These are phyloP conservation scores for Podaxis pistillaris DNA, from an alignment of 768 basidiomycete genomes.

Conservation along the genomic window DNA sequence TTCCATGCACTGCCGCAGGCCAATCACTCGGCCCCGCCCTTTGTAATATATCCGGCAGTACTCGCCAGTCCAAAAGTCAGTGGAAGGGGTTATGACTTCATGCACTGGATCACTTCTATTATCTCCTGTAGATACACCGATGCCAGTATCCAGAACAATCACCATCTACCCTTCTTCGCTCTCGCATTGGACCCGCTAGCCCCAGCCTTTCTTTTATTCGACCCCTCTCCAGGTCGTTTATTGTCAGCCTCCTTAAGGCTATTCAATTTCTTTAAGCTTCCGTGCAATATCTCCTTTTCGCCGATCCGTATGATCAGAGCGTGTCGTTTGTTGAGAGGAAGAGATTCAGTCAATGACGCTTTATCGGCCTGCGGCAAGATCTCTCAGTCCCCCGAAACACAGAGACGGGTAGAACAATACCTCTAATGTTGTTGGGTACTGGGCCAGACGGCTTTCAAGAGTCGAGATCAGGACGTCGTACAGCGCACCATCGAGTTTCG, in stretches of 20 bases:
- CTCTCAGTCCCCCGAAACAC: neutral
- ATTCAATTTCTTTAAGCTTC: constrained; percentile 23
- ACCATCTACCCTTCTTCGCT: constrained; percentile 13
- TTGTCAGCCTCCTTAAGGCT: constrained; percentile 1
- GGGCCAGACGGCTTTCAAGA: constrained; percentile 45
- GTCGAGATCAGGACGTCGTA: constrained; percentile 48
- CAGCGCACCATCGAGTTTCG: constrained; percentile 49
- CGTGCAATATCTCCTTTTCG: constrained; percentile 68
- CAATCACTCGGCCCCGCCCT: neutral
- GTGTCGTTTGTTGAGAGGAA: constrained; percentile 47
- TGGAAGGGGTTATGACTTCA: no score
- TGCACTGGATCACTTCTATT: no score
- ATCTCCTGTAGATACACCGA: constrained; percentile 11
- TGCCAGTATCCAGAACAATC: constrained; percentile 2
- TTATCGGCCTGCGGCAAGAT: constrained; percentile 44
- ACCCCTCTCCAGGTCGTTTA: neutral
- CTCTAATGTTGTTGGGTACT: constrained; percentile 60
- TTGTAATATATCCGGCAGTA: no score
- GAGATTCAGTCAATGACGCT: constrained; percentile 34
- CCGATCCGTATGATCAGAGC: constrained; percentile 76
- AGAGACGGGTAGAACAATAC: constrained; percentile 34
- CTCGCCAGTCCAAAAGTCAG: no score
- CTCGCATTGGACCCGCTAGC: constrained; percentile 5
- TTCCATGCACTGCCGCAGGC: neutral
- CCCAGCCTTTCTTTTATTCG: constrained; percentile 14